Base-by-base conservation (phyloP, 2,329 filamentous ascomycete species). In the Daldinia sp. region DNA sequence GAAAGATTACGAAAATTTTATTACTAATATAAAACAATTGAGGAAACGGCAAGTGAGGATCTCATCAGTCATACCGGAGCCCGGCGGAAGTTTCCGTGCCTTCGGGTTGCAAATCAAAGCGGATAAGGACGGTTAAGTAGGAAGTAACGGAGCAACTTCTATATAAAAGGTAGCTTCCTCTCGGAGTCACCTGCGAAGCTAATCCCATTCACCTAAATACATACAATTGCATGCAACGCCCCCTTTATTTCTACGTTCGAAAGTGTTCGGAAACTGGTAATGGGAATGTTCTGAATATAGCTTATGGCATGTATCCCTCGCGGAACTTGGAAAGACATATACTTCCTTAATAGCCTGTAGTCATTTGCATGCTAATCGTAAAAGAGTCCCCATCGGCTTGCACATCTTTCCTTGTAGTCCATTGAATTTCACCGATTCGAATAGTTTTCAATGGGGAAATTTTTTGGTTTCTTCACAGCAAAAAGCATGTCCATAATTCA, bases 401-500 rank as follows among this genome's bases (percentile, higher is more conserved):
- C 39, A 33, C 44, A 41, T 51, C 30, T 60, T n/a, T 53, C 46
- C 23, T 65, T 46, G 62, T 46, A 62, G 53, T 60, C 55, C 42
- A 63, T 61, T 58, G 44, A 66, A 60, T 56, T 37, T 65, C 68
- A 71, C 65, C 59, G 37, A 55, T 18, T 42, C 35, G 26, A 60
- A 35, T 7, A 35, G 65, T 57, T 55, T 46, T 63, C 55, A 67
- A 58, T 44, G 20, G n/a, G 20, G n/a, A 53, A 18, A 48, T 58
- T 53, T 65, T 72, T 62, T 72, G 48, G 63, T 67, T 73, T 73
- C 72, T 77, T 75, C 70, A 73, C 72, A 68, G 74, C 72, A 77
- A 78, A 44, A 78, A 78, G 73, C 76, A 78, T 75, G 72, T 78
- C 77, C 76, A 76, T 77, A 75, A 78, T 77, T 78, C 77, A 76